Base-by-base conservation (phyloP, 768 basidiomycete genomes). In the Phylloporus scabripes region DNA sequence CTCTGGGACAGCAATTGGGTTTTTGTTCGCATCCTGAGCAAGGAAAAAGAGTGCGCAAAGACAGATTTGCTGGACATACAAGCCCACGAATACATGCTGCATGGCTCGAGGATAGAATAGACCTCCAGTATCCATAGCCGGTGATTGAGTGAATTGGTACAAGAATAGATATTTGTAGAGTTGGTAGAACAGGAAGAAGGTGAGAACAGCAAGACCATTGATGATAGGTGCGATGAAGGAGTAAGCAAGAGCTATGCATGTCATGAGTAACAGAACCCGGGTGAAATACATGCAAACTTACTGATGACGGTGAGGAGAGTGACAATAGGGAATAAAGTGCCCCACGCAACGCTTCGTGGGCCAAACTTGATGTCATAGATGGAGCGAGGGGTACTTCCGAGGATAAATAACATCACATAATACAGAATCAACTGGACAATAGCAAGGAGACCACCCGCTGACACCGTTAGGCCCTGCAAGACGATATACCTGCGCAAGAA, bases 21-120 rank as follows among this genome's bases (percentile, higher is more conserved):
- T 72, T 0, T 67, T 51, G 24, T 82, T 70, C 20, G 70, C 59
- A 55, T 92, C 69, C 46, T 70, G 73, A 1, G 85, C 80, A 7
- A 99, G 76, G 84, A 99, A 97, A 79, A 98, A 96, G 53, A 97
- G 70, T 4, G 87, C 89, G 28, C 79, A 77, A 31, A 96, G 72
- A 63, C 88, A 92, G 42, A 97, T 60, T 42, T 96, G 85, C 64
- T 94, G 81, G 39, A 99, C 76, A 63, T 99, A 99, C 63, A 98
- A 59, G 3, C 95, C 96, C 18, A 93, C 91, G 56, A 98, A 97
- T 26, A 95, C 62, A 61, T 98, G 96, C 42, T 89, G 83, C 23
- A 98, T 80, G 5, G 96, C 95, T 67, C 85, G 89, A 20, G 94
- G 94, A 77, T 92, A 98, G 75, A 96, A 98, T 42, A 90, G 64